Evolutionary conservation across 2,329 filamentous ascomycete genomes (phyloP).

Genomic region (Penicillium sp.): DNA sequence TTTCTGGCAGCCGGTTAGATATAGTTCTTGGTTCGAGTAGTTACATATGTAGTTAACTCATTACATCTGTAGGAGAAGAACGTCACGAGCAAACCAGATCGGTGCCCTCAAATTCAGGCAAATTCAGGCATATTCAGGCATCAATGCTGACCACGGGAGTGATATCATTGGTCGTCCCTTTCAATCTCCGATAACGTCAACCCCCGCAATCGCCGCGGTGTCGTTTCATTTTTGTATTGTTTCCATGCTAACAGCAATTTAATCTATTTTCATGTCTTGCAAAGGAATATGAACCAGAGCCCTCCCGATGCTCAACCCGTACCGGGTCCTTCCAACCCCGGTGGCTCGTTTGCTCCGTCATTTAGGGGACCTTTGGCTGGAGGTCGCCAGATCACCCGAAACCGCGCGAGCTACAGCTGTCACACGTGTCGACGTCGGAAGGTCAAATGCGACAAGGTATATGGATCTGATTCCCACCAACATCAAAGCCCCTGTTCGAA

Average conservation of each 20-base stretch:
- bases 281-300: constrained; percentile 17
- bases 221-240: not conserved
- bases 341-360: constrained; percentile 1
- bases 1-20: too few relatives aligned
- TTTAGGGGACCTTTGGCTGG: constrained; percentile 20
- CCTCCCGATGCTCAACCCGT: constrained; percentile 4
- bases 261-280: not conserved
- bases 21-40: too few relatives aligned
- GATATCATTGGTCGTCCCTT: not conserved
- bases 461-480: not conserved
- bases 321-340: constrained; percentile 5
- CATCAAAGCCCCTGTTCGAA: not conserved
- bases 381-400: constrained; percentile 47
- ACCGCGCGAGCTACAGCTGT: constrained; percentile 48
- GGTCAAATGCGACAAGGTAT: constrained; percentile 47
- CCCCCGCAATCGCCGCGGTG: constrained; percentile 3
- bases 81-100: too few relatives aligned
- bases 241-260: not conserved
- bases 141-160: not conserved
- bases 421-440: constrained; percentile 47
- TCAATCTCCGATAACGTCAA: constrained; percentile 1
- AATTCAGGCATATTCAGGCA: not conserved
- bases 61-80: too few relatives aligned
- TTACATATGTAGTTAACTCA: too few relatives aligned
- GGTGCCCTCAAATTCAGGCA: too few relatives aligned